phyloP scores from a whole-genome alignment of 192 early-diverging fungal species.

The Allomyces macrogynus region DNA sequence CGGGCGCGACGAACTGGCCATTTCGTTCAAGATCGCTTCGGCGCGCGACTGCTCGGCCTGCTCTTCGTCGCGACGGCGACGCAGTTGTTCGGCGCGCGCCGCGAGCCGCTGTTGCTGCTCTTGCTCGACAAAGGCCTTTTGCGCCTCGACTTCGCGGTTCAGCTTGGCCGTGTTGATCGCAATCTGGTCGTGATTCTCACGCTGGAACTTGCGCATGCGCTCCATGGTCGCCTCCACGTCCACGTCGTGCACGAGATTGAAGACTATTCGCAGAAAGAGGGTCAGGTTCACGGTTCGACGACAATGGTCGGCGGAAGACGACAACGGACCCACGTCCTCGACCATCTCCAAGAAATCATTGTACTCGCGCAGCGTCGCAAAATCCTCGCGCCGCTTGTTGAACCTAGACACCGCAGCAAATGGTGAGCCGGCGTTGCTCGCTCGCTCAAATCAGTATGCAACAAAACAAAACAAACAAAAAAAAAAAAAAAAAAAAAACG shows the following conservation, averaged over 20 bases:
- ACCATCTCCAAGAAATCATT: slow-evolving; percentile 87
- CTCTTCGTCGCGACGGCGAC: not conserved
- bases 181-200: slow-evolving; percentile 64
- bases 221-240: slow-evolving; percentile 62
- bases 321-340: slow-evolving; percentile 61
- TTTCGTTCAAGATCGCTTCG: not conserved
- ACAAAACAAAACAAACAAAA: too few relatives aligned
- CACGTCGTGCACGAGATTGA: slow-evolving; percentile 70
- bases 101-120: too few relatives aligned
- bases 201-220: slow-evolving; percentile 49
- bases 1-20: slow-evolving; percentile 14
- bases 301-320: too few relatives aligned
- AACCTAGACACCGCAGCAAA: too few relatives aligned
- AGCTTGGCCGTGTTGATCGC: slow-evolving; percentile 41
- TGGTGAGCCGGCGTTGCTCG: not conserved
- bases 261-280: slow-evolving; percentile 19
- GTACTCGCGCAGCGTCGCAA: slow-evolving; percentile 45
- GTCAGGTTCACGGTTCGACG: not conserved
- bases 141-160: slow-evolving; percentile 23
- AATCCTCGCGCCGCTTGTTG: slow-evolving; percentile 85
- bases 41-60: not conserved
- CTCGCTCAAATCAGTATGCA: too few relatives aligned
- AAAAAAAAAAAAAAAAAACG: too few relatives aligned
- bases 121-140: slow-evolving; percentile 11
- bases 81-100: too few relatives aligned